Percentiles rank a stretch among this genome's conserved stretches.
Conservation (phyloP, 1,284 basidiomycete species). For the Peniophora sp. region DNA sequence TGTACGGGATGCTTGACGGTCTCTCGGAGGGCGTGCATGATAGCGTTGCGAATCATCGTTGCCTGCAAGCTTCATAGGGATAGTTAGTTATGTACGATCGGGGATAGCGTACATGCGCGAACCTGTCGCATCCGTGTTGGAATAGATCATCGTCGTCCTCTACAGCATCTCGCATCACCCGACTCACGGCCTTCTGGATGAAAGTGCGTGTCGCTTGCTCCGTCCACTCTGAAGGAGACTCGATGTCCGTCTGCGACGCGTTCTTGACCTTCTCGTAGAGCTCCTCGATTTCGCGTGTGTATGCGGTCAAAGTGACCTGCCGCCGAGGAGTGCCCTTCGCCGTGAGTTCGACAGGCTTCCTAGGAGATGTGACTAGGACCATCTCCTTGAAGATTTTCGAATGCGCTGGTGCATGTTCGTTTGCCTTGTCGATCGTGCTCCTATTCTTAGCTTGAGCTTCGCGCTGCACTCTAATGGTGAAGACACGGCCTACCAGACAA, state of each 20-base stretch:
- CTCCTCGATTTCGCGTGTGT: conserved; percentile 22
- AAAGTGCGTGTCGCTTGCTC: conserved; percentile 15
- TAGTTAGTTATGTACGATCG: background rate
- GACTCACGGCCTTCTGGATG: conserved; percentile 19
- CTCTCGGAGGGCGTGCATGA: conserved; percentile 23
- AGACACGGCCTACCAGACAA: conserved; percentile 14
- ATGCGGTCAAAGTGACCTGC: conserved; percentile 16
- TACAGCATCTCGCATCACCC: conserved; percentile 18
- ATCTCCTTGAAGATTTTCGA: conserved; percentile 20
- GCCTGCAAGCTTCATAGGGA: conserved; percentile 27
- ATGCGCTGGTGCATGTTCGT: conserved; percentile 24
- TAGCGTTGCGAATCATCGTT: conserved; percentile 31
- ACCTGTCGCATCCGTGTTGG: conserved; percentile 37
- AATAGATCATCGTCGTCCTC: conserved; percentile 33
- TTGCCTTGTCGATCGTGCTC: conserved; percentile 24
- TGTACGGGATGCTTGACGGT: conserved; percentile 2
- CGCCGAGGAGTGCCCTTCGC: conserved; percentile 22
- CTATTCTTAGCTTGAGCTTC: conserved; percentile 11
- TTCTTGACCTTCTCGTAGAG: conserved; percentile 17
- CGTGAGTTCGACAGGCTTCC: conserved; percentile 23
- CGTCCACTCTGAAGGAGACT: conserved; percentile 21
- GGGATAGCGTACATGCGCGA: too few relatives aligned
- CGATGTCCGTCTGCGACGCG: conserved; percentile 13
- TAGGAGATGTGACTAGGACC: conserved; percentile 20
- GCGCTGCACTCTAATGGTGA: background rate